Conservation (phyloP, 495 filamentous ascomycete species). For the Podospora australis region DNA sequence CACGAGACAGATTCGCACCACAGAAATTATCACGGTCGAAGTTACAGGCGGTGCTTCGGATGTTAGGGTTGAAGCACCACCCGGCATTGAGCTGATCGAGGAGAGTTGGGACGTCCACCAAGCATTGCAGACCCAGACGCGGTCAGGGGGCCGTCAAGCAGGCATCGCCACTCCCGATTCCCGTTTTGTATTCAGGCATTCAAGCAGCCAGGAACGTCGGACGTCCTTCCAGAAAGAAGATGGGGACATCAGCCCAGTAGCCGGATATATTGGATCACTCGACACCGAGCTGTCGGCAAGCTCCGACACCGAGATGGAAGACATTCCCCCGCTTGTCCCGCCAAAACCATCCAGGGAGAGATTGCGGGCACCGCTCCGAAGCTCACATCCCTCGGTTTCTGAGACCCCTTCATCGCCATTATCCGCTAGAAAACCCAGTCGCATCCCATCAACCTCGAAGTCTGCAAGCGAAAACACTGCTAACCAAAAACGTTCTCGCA, state of each 20-base stretch:
- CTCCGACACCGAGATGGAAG: conserved; percentile 7
- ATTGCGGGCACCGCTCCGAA: background rate
- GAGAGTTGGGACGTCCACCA: conserved; percentile 25
- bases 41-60: conserved; percentile 56
- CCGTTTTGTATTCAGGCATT: conserved; percentile 24
- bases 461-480: conserved; percentile 25
- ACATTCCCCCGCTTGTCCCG: conserved; percentile 20
- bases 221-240: conserved; percentile 31
- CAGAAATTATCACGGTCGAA: conserved; percentile 67
- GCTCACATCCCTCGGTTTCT: conserved; percentile 12
- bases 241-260: conserved; percentile 25
- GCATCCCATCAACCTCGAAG: conserved; percentile 10
- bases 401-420: conserved; percentile 11
- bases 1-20: conserved; percentile 55
- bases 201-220: conserved; percentile 32
- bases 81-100: conserved; percentile 60
- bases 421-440: conserved; percentile 3
- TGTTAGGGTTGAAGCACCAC: conserved; percentile 55
- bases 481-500: conserved; percentile 40
- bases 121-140: background rate
- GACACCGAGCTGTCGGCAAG: conserved; percentile 17
- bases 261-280: conserved; percentile 21
- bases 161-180: conserved; percentile 8
- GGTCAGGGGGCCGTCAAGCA: background rate
- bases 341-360: conserved; percentile 12